Base-by-base conservation (phyloP, 257 asterid species). In the Nicotiana benthamiana region DNA sequence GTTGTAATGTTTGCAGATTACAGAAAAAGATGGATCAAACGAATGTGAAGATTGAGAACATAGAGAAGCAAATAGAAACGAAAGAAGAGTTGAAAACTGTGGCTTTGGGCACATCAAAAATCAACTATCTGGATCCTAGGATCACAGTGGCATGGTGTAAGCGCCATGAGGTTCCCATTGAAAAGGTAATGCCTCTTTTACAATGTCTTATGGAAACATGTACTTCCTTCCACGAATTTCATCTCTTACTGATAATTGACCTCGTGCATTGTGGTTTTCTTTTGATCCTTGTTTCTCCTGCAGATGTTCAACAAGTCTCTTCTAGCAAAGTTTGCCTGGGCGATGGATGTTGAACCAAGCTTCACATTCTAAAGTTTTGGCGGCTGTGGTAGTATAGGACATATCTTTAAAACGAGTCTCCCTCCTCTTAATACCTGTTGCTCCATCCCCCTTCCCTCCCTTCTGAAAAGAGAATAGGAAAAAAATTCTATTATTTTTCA, bases 131-230 rank as follows among this genome's bases (percentile, higher is more conserved):
- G n/a, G 99, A 96, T 87, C 99, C 99, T 34, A 88, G 99, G 87
- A 94, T 96, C 85, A 90, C 98, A 17, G 99, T 96, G 63, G 99
- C 98, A 66, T 96, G 99, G 99, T 96, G 99, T 90, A 96, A 96
- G 84, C 97, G 97, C 83, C 96, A 87, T 3, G 98, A 96, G 85
- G 98, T 96, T 84, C 99, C 99, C 40, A 94, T 96, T 2, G 99
- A 96, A 87, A 96, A 94, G 99, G 99, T 92, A 62, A 64, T 54
- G 56, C 67, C 63, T 68, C 24, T 32, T 40, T 27, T 40, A 22
- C 77, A 24, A 13, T 72, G 40, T 24, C 60, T 48, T 74, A 0
- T 22, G 61, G 61, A 13, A 1, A 22, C 26, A 12, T 24, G 24
- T 48, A 46, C 60, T 46, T 48, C 61, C 78, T 72, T 48, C 61